A percentile compares a stretch with the other conserved stretches of the same genome.
phyloP scores from a whole-genome alignment of 2,329 filamentous ascomycete genomes.

The Cyanodermella asteris region DNA sequence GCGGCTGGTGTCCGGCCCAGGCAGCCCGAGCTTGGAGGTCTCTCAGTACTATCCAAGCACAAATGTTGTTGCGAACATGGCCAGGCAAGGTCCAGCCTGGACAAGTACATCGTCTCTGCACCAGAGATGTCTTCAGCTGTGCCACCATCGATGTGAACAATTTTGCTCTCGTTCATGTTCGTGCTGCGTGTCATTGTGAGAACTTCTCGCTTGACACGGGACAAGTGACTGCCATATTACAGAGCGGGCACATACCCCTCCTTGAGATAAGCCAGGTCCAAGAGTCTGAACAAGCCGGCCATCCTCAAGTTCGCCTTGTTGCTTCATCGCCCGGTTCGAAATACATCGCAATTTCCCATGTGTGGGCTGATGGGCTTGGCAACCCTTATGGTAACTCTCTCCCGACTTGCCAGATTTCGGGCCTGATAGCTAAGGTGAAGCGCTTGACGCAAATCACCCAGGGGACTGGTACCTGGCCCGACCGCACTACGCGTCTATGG shows the following conservation, averaged over 20 bases:
- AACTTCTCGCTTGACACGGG: not conserved
- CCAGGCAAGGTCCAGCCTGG: no score
- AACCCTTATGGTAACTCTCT: slow-evolving; percentile 5
- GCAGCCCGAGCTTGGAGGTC: not conserved
- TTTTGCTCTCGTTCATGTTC: slow-evolving; percentile 1
- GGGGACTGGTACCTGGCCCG: not conserved
- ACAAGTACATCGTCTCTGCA: no score
- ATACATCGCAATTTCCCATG: slow-evolving; percentile 5
- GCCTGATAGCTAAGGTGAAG: no score
- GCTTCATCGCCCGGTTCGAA: not conserved
- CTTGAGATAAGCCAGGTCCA: not conserved
- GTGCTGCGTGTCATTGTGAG: not conserved
- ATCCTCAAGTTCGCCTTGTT: not conserved
- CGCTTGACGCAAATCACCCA: slow-evolving; percentile 2
- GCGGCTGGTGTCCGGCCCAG: slow-evolving; percentile 1
- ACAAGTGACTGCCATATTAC: not conserved
- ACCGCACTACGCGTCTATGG: slow-evolving; percentile 2
- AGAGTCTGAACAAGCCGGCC: no score
- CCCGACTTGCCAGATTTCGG: slow-evolving; percentile 4
- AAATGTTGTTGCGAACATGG: no score
- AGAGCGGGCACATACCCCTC: slow-evolving; percentile 1
- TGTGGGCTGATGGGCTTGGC: slow-evolving; percentile 6
- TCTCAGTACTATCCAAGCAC: not conserved
- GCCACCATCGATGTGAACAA: no score
- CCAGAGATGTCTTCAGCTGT: no score